Evolutionary conservation across 2,329 filamentous ascomycete genomes (phyloP), one percentile per base, ranked within the genome.

Genomic region (Arachnopeziza araneosa): DNA sequence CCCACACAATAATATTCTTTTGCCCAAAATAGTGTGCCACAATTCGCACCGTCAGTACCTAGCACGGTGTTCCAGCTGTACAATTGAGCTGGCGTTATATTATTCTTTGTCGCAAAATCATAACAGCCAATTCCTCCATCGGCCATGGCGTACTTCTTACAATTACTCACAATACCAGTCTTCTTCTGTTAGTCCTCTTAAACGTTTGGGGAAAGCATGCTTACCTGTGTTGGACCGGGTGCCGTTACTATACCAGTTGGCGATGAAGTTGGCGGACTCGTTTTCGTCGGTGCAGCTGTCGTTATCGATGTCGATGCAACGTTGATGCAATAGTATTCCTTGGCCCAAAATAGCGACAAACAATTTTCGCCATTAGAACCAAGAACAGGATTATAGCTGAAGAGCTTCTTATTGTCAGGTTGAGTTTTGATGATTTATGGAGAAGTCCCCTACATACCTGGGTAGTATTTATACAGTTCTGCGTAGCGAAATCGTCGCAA

Each of bases 11-110:
- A 62, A 32, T 55, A 59, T 14, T 57, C 54, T 1, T 55, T 22
- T 23, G 53, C 44, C 67, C 63, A 69, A 50, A 60, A n/a, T 57
- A 52, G 17, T 60, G 67, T 32, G 4, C 53, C 57, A 52, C 71
- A 72, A 54, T 72, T 68, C n/a, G 60, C 62, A 12, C 71, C 68
- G 21, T 58, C 50, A 1, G 50, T 21, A n/a, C 67, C 70, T 2
- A 73, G 60, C 2, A 70, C 64, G 7, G 63, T 21, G 56, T 73
- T 73, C 70, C 70, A 73, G 1, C 59, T 57, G 52, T 72, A 72
- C 14, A 73, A 64, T 14, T 71, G 55, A 6, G 54, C 59, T 10
- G 62, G 55, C 9, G 65, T 64, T 49, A 73, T 68, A 21, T 64
- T 63, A 53, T 71, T 67, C 19, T 60, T 54, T 30, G 52, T 55